phyloP scores from a whole-genome alignment of 2,329 filamentous ascomycete genomes.

The Raffaelea arxii region DNA sequence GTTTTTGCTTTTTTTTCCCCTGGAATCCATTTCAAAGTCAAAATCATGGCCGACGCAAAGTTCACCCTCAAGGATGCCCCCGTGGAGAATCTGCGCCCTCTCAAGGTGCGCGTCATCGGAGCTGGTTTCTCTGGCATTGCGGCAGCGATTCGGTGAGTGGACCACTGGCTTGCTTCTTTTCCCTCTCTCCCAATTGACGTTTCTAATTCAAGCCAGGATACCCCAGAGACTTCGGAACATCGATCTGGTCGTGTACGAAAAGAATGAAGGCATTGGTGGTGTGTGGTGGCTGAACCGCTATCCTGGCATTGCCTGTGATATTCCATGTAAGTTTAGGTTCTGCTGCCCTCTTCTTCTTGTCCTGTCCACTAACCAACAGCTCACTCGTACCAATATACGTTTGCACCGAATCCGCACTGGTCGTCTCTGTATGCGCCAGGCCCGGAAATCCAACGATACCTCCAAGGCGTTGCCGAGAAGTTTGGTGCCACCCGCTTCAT shows the following conservation, averaged over 20 bases:
- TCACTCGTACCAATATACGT: slow-evolving; percentile 47
- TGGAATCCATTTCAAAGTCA: too few relatives aligned
- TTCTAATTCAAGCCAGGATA: slow-evolving; percentile 14
- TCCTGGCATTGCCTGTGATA: slow-evolving; percentile 25
- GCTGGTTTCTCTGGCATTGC: slow-evolving; percentile 24
- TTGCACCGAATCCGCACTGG: slow-evolving; percentile 46
- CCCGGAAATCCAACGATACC: slow-evolving; percentile 38
- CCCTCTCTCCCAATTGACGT: background rate
- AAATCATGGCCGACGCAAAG: slow-evolving; percentile 1
- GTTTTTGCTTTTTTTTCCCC: too few relatives aligned
- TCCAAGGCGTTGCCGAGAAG: slow-evolving; percentile 34
- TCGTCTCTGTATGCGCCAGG: slow-evolving; percentile 38
- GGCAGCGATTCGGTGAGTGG: slow-evolving; percentile 20
- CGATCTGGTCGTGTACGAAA: slow-evolving; percentile 24
- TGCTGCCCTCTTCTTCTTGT: background rate
- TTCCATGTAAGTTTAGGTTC: slow-evolving; percentile 21
- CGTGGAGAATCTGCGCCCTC: slow-evolving; percentile 22
- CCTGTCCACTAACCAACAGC: slow-evolving; percentile 14
- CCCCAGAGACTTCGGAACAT: slow-evolving; percentile 23
- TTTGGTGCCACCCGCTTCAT: slow-evolving; percentile 37
- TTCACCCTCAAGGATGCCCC: slow-evolving; percentile 18
- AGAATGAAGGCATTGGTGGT: slow-evolving; percentile 23
- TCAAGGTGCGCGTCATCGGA: slow-evolving; percentile 23
- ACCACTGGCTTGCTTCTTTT: too few relatives aligned
- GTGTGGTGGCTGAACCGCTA: slow-evolving; percentile 26